These are phyloP conservation scores for Aspergillus melleus DNA, from an alignment of 2,329 filamentous ascomycete species.

Conservation along the genomic window DNA sequence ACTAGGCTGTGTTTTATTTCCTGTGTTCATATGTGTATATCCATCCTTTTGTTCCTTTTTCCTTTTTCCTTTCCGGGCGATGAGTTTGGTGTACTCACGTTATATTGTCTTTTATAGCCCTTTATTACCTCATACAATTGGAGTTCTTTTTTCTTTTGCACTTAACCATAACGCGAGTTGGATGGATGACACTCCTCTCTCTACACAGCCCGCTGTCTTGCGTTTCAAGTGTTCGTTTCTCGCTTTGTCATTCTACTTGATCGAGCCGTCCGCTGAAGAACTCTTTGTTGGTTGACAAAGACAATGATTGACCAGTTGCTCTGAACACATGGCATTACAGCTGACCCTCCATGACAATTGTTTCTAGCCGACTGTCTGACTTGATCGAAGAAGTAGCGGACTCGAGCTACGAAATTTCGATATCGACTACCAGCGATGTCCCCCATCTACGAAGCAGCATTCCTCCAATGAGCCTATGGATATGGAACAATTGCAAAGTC, in stretches of 20 bases:
- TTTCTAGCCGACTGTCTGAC: neutral
- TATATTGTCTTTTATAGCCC: constrained; percentile 28
- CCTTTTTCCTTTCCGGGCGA: constrained; percentile 34
- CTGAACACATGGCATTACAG: neutral
- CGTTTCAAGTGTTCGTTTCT: neutral
- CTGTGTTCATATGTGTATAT: constrained; percentile 42
- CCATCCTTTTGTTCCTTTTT: constrained; percentile 27
- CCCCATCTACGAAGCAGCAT: neutral
- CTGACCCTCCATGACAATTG: neutral
- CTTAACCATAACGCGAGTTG: neutral
- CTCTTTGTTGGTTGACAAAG: neutral
- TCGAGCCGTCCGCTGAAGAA: neutral
- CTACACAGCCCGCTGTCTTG: neutral
- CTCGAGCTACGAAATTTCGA: neutral
- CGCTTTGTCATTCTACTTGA: constrained; percentile 10
- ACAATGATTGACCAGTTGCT: neutral
- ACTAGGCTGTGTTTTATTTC: constrained; percentile 28
- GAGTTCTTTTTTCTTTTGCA: constrained; percentile 26
- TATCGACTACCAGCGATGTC: neutral
- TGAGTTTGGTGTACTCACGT: constrained; percentile 37
- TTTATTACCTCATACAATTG: constrained; percentile 29
- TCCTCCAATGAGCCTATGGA: neutral
- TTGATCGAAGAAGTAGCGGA: neutral
- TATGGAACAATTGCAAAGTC: neutral
- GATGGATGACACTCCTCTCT: neutral